Base-by-base conservation (phyloP, 2,329 filamentous ascomycete species). In the Pseudocercospora vitis region DNA sequence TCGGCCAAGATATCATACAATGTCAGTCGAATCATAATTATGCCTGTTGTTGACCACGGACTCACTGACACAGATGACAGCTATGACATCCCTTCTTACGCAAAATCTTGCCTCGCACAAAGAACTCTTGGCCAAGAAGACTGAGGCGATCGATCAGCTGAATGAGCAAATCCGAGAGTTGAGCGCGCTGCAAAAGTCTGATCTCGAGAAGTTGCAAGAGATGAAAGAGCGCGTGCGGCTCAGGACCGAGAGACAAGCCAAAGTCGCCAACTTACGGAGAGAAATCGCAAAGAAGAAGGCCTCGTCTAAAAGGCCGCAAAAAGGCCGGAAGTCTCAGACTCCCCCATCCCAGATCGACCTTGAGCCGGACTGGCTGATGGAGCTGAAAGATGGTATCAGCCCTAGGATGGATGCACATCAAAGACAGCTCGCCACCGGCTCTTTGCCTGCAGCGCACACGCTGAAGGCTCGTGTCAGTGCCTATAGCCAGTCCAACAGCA, bases 91-190 rank as follows among this genome's bases (percentile, higher is more conserved):
- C 60, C 84, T 95, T 45, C 79, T 99, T 18, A 84, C 83, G 37
- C 85, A 91, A 62, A 88, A 91, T 4, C 85, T 91, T 46, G 80
- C 84, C 37, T 84, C 89, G 39, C 92, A 96, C 68, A 86, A 89
- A 52, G 78, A 84, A 45, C 89, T 92, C 69, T 83, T 96, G 59
- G 87, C 86, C 63, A 79, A 86, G 39, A 96, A 96, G 69, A 91
- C 96, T 73, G 80, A 86, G 46, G 81, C 85, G 24, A 86, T 97
- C 50, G 91, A 96, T 67, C 80, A 84, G 12, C 84, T 95, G 29
- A 92, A 96, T 71, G 78, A 82, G 35, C 85, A 87, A 21, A 85
- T 99, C 48, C 87, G 90, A 45, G 86, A 89, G 52, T 86, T 89
- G 1, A 94, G 91, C 1, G 81, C 86, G 16, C 83, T 88, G 57